A percentile compares a stretch with the other conserved stretches of the same genome.
Conservation (phyloP, 495 filamentous ascomycete genomes). For the Halenospora varia region DNA sequence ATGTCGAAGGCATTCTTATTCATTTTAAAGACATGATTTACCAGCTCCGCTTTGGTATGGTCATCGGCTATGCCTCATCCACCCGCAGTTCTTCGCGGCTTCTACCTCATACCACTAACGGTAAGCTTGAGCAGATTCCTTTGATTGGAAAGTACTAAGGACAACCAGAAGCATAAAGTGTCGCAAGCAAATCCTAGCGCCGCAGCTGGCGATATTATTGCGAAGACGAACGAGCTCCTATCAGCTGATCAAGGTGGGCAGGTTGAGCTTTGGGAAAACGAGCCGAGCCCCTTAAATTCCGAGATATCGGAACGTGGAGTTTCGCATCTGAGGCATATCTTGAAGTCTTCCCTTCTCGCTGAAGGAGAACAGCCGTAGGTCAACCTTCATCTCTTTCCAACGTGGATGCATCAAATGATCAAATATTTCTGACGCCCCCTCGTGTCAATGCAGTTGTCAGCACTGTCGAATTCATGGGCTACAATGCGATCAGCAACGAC, state of each 20-base stretch:
- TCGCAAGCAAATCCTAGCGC: no score
- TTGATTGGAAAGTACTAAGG: no score
- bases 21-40: not conserved
- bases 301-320: not conserved
- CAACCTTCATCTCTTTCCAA: no score
- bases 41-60: not conserved
- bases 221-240: no score
- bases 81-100: not conserved
- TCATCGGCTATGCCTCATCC: not conserved
- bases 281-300: not conserved
- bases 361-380: not conserved
- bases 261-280: not conserved
- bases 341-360: not conserved
- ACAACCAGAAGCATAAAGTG: no score
- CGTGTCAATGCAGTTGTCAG: not conserved
- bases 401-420: no score
- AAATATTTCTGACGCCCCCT: not conserved
- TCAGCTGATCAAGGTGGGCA: not conserved
- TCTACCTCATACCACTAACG: not conserved
- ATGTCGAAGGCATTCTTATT: not conserved
- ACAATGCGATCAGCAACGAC: not conserved
- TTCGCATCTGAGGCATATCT: not conserved
- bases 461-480: not conserved
- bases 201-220: no score
- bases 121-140: not conserved